Percentiles rank a stretch among this genome's conserved stretches.
Conservation (phyloP, 2,329 filamentous ascomycete genomes). For the Calonectria pseudoturangicola region DNA sequence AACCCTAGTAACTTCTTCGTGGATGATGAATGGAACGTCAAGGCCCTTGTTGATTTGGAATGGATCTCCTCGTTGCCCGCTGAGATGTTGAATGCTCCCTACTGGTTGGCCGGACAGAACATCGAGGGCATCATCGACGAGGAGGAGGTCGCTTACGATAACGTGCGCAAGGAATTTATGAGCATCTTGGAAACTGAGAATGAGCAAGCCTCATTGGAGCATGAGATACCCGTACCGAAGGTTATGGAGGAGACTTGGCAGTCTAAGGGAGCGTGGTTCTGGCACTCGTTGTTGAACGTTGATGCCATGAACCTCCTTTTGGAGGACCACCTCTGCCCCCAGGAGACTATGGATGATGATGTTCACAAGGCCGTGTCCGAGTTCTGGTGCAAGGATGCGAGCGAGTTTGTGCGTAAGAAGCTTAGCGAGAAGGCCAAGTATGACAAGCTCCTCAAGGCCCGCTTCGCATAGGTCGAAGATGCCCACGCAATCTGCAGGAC, state of each 20-base stretch:
- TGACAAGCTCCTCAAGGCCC: constrained; percentile 29
- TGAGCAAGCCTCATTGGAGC: constrained; percentile 20
- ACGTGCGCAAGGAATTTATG: constrained; percentile 47
- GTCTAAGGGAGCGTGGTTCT: constrained; percentile 49
- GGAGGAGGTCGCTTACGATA: constrained; percentile 40
- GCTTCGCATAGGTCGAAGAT: constrained; percentile 17
- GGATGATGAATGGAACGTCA: constrained; percentile 60
- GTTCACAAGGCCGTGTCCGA: constrained; percentile 24
- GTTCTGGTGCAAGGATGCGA: constrained; percentile 24
- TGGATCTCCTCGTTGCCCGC: constrained; percentile 57
- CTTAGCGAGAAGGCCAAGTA: constrained; percentile 32
- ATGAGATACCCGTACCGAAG: constrained; percentile 34
- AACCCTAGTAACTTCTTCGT: constrained; percentile 61
- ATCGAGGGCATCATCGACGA: constrained; percentile 47
- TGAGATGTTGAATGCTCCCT: constrained; percentile 46
- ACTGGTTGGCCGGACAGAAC: constrained; percentile 49
- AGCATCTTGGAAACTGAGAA: constrained; percentile 43
- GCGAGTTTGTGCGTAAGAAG: constrained; percentile 26
- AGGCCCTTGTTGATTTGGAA: constrained; percentile 59
- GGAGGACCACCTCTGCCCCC: constrained; percentile 31
- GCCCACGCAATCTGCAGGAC: neutral
- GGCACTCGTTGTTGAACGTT: constrained; percentile 29
- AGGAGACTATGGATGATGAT: constrained; percentile 3
- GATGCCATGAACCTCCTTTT: constrained; percentile 23
- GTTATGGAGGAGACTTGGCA: constrained; percentile 47